Conservation (phyloP, 495 filamentous ascomycete species). For the Xylaria castorea region DNA sequence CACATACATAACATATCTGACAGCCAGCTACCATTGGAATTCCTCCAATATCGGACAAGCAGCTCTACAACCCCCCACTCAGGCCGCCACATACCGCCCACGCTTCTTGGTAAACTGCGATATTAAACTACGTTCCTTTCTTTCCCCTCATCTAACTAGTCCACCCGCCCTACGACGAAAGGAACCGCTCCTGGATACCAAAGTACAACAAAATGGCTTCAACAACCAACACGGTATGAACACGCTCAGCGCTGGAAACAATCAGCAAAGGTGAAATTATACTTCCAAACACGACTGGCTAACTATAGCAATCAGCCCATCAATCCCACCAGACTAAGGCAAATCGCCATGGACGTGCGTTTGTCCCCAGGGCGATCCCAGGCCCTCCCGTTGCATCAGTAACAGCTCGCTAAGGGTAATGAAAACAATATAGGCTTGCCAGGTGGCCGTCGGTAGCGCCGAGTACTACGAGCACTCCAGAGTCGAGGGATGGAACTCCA, state of each 20-base stretch:
- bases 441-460: constrained; percentile 70
- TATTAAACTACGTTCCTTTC: neutral
- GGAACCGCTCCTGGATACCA: neutral
- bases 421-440: constrained; percentile 71
- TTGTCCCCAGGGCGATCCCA: constrained; percentile 16
- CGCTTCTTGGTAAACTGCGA: neutral
- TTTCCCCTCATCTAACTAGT: constrained; percentile 8
- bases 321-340: constrained; percentile 73
- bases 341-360: constrained; percentile 83
- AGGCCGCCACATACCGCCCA: neutral
- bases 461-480: constrained; percentile 82
- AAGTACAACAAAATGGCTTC: constrained; percentile 41
- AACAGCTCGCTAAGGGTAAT: constrained; percentile 24
- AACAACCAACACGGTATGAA: constrained; percentile 40
- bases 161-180: neutral
- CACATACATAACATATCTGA: neutral
- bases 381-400: neutral
- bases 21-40: neutral
- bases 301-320: constrained; percentile 64
- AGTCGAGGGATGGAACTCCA: constrained; percentile 83
- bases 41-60: neutral
- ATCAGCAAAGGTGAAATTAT: neutral
- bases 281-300: neutral
- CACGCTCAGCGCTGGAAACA: neutral
- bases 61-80: neutral